A percentile compares a stretch with the other conserved stretches of the same genome.
phyloP scores from a whole-genome alignment of 2,329 filamentous ascomycete species.

The Cladosporium austrohemisphaericum region DNA sequence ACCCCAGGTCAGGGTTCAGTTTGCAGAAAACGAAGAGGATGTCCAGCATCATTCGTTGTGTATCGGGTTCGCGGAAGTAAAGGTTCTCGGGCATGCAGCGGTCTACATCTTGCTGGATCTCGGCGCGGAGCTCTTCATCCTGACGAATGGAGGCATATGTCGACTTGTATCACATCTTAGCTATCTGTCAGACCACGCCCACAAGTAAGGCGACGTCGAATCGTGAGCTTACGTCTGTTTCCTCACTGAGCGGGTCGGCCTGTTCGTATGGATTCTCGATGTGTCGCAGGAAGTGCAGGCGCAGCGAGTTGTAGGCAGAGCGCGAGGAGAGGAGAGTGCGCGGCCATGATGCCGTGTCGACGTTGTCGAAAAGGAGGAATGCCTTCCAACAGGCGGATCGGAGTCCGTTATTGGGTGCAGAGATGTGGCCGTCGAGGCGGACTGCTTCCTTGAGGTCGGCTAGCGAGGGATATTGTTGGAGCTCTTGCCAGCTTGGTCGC shows the following conservation, averaged over 20 bases:
- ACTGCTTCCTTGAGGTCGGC: slow-evolving; percentile 31
- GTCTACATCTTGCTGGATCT: slow-evolving; percentile 93
- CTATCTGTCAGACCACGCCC: slow-evolving; percentile 28
- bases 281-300: slow-evolving; percentile 72
- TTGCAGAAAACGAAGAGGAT: slow-evolving; percentile 95
- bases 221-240: slow-evolving; percentile 55
- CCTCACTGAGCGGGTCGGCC: slow-evolving; percentile 83
- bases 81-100: slow-evolving; percentile 84
- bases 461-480: slow-evolving; percentile 28
- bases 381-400: slow-evolving; percentile 92
- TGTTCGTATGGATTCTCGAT: slow-evolving; percentile 82
- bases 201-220: neutral
- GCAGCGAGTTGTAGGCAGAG: slow-evolving; percentile 67
- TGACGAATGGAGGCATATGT: slow-evolving; percentile 75
- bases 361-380: slow-evolving; percentile 73
- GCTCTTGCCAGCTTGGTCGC: slow-evolving; percentile 30
- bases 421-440: slow-evolving; percentile 23
- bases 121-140: slow-evolving; percentile 77
- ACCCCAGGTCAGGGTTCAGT: slow-evolving; percentile 79
- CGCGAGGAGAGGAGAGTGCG: slow-evolving; percentile 65
- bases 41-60: slow-evolving; percentile 79
- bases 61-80: slow-evolving; percentile 77
- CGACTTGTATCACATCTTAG: slow-evolving; percentile 61
- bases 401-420: slow-evolving; percentile 49
- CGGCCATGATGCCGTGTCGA: slow-evolving; percentile 65